A percentile compares a stretch with the other conserved stretches of the same genome.
Conservation (phyloP, 2,329 filamentous ascomycete genomes). For the Macrophomina phaseolina region DNA sequence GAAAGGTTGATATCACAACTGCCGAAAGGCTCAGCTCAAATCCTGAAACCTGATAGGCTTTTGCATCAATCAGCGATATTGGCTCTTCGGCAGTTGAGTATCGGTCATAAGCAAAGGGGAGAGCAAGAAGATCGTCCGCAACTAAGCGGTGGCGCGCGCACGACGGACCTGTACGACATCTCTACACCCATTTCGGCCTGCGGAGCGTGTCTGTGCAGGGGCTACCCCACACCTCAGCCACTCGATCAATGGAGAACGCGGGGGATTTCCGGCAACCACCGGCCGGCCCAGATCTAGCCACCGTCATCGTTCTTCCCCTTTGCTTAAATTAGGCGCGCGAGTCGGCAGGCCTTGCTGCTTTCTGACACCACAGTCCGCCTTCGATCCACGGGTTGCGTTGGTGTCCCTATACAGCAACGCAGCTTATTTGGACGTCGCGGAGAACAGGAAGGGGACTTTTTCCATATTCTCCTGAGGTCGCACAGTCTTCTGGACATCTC, state of each 20-base stretch:
- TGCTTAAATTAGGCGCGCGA: neutral
- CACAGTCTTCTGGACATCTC: neutral
- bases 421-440: neutral
- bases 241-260: slow-evolving; percentile 2
- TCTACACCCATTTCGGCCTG: neutral
- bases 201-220: neutral
- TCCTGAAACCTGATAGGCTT: slow-evolving; percentile 15
- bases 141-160: slow-evolving; percentile 2
- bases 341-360: slow-evolving; percentile 1
- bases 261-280: neutral
- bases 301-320: neutral
- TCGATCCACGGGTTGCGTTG: neutral
- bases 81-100: slow-evolving; percentile 21
- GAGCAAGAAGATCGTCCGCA: neutral
- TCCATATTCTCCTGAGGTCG: too few species aligned
- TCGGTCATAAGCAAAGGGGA: slow-evolving; percentile 12
- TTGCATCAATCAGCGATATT: neutral
- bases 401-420: too few species aligned
- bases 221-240: neutral
- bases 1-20: neutral
- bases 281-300: neutral
- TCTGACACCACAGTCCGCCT: neutral
- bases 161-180: neutral
- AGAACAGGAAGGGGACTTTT: neutral
- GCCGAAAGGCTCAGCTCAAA: slow-evolving; percentile 10